Base-by-base conservation (phyloP, 192 early-diverging fungal species). In the Gaertneriomyces semiglobifer region DNA sequence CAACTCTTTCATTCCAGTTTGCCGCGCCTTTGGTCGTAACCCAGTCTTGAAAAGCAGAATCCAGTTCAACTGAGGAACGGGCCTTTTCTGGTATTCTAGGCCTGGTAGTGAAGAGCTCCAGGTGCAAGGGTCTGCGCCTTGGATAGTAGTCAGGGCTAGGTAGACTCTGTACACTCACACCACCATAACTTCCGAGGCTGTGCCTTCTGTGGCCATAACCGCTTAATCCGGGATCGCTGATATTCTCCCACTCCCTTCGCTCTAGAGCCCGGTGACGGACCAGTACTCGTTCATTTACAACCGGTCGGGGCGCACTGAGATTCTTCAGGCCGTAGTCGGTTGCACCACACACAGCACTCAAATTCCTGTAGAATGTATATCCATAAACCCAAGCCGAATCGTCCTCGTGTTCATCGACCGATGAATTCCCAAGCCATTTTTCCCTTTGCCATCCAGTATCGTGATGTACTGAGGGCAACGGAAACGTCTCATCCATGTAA, bases 381-480 rank as follows among this genome's bases (percentile, higher is more conserved):
- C 74, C 80, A 46, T 75, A 59, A 20, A 70, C 58, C 44, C 58
- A 54, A 14, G 62, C 68, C 11, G 61, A 59, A 43, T 70, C 68
- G 19, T 60, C 51, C 9, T 76, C 66, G 42, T 70, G 58, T 18
- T 42, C 55, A 52, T 77, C 69, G 38, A 70, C 40, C 5, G 66
- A 47, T n/a, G 77, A 75, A 58, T 83, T 83, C 6, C 76, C 74
- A 9, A 39, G 66, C 81, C 81, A 83, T 56, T 79, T 81, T 44
- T 78, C 71, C 44, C 74, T 67, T 53, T 80, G 79, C 16, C 69
- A 65, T 4, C 65, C 50, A 58, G 44, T 76, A 8, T 33, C 7
- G 7, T 55, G 9, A 18, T 63, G 53, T 9, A 41, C 18, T 19
- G n/a, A 62, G 14, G 46, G 10, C 0, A 62, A 45, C 3, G 33